Conservation (phyloP, 495 filamentous ascomycete species). For the Penicillium salamii region DNA sequence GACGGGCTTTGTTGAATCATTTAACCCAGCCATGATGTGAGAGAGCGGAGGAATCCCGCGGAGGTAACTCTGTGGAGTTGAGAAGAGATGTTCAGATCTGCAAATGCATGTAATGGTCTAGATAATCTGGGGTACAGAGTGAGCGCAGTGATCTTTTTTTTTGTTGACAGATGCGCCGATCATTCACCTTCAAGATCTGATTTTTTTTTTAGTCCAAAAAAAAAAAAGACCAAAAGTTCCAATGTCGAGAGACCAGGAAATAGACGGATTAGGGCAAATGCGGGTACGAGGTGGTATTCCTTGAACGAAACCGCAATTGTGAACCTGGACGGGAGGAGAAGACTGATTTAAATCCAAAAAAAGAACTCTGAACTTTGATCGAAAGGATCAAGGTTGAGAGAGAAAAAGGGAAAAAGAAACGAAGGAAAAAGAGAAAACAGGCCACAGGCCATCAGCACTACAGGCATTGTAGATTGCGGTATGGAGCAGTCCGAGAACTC, state of each 20-base stretch:
- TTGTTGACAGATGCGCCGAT: neutral
- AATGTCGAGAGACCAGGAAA: neutral
- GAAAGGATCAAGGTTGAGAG: neutral
- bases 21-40: slow-evolving; percentile 36
- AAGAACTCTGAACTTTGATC: neutral
- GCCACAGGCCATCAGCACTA: too few species aligned
- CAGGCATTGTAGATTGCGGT: neutral
- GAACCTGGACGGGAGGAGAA: neutral
- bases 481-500: neutral
- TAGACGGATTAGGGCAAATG: slow-evolving; percentile 11
- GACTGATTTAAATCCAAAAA: neutral
- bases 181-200: neutral
- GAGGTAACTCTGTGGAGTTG: slow-evolving; percentile 30
- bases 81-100: slow-evolving; percentile 24
- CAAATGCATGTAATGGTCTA: slow-evolving; percentile 38
- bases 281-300: slow-evolving; percentile 1
- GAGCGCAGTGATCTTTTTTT: neutral
- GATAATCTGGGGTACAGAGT: neutral
- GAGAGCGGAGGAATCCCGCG: slow-evolving; percentile 38
- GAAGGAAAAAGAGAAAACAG: neutral
- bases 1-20: slow-evolving; percentile 20
- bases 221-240: too few species aligned
- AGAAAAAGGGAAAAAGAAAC: slow-evolving; percentile 6
- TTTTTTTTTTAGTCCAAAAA: too few species aligned
- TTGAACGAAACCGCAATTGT: neutral